A percentile compares a stretch with the other conserved stretches of the same genome.
phyloP scores from a whole-genome alignment of 257 asterid species.

The Salvia miltiorrhiza region DNA sequence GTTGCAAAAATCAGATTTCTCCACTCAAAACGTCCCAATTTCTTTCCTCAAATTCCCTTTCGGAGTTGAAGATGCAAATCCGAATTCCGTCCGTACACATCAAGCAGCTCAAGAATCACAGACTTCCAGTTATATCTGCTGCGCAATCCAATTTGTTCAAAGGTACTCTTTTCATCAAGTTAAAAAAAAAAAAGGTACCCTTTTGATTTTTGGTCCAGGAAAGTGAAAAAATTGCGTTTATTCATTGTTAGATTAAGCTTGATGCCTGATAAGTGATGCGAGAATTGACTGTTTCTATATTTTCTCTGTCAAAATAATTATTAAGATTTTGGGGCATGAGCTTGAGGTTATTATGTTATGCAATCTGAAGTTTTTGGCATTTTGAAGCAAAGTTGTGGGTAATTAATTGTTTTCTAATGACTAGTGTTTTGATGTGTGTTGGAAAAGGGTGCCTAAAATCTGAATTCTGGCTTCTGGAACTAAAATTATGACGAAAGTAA shows the following conservation, averaged over 20 bases:
- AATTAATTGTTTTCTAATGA: background rate
- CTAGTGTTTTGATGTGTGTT: background rate
- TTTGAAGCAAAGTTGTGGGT: background rate
- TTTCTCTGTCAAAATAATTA: background rate
- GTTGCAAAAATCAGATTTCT: slow-evolving; percentile 13
- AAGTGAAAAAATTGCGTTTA: background rate
- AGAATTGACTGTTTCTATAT: background rate
- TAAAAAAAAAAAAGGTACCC: slow-evolving; percentile 63
- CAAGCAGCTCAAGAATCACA: slow-evolving; percentile 31
- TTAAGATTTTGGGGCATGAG: background rate
- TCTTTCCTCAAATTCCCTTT: slow-evolving; percentile 29
- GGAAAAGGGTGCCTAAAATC: background rate
- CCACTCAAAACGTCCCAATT: slow-evolving; percentile 26
- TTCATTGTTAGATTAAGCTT: background rate
- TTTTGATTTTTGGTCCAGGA: background rate
- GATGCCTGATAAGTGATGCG: background rate
- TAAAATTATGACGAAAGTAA: background rate
- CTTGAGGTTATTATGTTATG: background rate
- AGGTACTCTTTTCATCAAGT: slow-evolving; percentile 51
- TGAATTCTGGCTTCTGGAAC: background rate
- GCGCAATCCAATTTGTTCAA: slow-evolving; percentile 52
- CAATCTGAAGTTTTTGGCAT: too few species aligned
- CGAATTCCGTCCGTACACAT: slow-evolving; percentile 23
- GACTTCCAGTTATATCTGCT: slow-evolving; percentile 38
- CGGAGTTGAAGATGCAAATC: slow-evolving; percentile 34